Evolutionary conservation across 2,329 filamentous ascomycete genomes (phyloP).

Genomic region (Colletotrichum shisoi): DNA sequence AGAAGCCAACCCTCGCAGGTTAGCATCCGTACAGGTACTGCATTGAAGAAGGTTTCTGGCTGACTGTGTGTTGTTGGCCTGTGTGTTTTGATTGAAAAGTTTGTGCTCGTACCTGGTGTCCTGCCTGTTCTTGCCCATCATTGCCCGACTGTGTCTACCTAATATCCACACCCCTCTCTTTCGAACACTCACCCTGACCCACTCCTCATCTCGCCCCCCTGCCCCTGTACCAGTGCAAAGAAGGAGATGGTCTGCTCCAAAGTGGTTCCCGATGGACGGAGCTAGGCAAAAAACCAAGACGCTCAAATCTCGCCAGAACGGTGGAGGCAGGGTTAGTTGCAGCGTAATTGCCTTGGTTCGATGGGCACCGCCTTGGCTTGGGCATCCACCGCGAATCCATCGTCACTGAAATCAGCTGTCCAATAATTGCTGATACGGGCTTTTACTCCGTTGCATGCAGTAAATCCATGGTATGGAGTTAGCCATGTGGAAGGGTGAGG

Average conservation of each 20-base stretch:
- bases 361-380: conserved; percentile 17
- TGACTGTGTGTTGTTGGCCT: conserved; percentile 12
- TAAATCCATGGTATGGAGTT: conserved; percentile 3
- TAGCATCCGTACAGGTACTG: neutral
- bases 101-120: neutral
- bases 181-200: neutral
- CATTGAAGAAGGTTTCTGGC: conserved; percentile 6
- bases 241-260: conserved; percentile 34
- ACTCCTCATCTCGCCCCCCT: conserved; percentile 34
- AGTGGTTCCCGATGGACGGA: conserved; percentile 36
- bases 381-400: conserved; percentile 16
- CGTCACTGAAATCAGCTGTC: conserved; percentile 17
- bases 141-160: neutral
- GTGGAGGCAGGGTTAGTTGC: conserved; percentile 31
- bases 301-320: conserved; percentile 44
- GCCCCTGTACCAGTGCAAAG: conserved; percentile 34
- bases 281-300: conserved; percentile 42
- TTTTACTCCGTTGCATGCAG: conserved; percentile 2
- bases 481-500: neutral
- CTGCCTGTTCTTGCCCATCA: conserved; percentile 2
- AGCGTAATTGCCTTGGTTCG: conserved; percentile 24
- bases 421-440: conserved; percentile 1
- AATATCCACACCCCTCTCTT: conserved; percentile 3
- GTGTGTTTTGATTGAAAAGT: conserved; percentile 1
- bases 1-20: neutral